A percentile compares a stretch with the other conserved stretches of the same genome.
These are phyloP conservation scores for Hericium erinaceus DNA, from an alignment of 768 basidiomycete genomes.

Conservation along the genomic window DNA sequence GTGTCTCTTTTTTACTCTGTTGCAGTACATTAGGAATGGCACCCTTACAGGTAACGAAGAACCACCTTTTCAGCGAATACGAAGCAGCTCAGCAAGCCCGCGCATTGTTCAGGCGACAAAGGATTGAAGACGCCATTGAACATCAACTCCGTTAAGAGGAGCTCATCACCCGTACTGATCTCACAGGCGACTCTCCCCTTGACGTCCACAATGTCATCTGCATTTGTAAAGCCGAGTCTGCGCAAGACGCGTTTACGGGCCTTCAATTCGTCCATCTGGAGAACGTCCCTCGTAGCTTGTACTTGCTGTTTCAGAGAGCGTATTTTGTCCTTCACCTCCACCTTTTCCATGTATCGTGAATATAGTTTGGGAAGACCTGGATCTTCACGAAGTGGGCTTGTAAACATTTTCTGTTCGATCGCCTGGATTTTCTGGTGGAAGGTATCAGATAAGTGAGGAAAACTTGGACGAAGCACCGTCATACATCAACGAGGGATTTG, in stretches of 20 bases:
- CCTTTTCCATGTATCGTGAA: slow-evolving; percentile 70
- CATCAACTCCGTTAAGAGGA: slow-evolving; percentile 91
- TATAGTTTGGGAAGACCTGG: slow-evolving; percentile 75
- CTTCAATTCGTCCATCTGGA: slow-evolving; percentile 96
- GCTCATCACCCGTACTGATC: slow-evolving; percentile 94
- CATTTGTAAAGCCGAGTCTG: slow-evolving; percentile 81
- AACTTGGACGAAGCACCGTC: slow-evolving; percentile 2
- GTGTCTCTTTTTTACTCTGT: slow-evolving; percentile 78
- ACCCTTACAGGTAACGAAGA: neutral
- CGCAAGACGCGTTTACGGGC: slow-evolving; percentile 89
- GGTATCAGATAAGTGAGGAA: neutral
- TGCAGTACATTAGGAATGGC: neutral
- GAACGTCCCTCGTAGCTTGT: slow-evolving; percentile 80
- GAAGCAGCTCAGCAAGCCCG: slow-evolving; percentile 92
- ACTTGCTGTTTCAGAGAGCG: slow-evolving; percentile 79
- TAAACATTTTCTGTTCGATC: slow-evolving; percentile 80
- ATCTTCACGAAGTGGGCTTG: slow-evolving; percentile 71
- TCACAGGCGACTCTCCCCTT: slow-evolving; percentile 98
- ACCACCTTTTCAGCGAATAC: slow-evolving; percentile 93
- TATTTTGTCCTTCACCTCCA: slow-evolving; percentile 55
- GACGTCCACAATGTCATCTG: slow-evolving; percentile 91
- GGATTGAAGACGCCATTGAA: slow-evolving; percentile 96
- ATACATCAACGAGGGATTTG: slow-evolving; percentile 72
- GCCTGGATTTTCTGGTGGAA: slow-evolving; percentile 72
- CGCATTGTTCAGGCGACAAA: slow-evolving; percentile 83